These are phyloP conservation scores for Clarireedia homoeocarpa DNA, from an alignment of 2,329 filamentous ascomycete species.

Conservation along the genomic window DNA sequence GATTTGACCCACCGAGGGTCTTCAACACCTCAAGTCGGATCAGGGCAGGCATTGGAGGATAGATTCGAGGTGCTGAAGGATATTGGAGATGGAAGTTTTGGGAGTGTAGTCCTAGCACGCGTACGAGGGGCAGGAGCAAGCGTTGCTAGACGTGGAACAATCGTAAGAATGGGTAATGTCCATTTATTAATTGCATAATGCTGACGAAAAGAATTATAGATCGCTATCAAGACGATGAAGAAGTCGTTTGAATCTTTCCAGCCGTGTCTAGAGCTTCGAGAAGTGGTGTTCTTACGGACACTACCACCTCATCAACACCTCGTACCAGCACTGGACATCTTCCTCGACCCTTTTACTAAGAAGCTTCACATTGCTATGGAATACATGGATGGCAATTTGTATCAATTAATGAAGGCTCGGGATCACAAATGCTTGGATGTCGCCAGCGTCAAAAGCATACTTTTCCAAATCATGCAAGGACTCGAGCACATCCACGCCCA, in stretches of 20 bases:
- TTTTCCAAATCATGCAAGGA: constrained; percentile 94
- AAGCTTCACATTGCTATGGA: constrained; percentile 99
- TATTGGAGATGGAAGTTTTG: constrained; percentile 97
- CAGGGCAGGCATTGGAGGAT: constrained; percentile 67
- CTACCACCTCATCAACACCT: constrained; percentile 83
- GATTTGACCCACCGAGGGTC: constrained; percentile 65
- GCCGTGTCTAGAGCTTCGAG: constrained; percentile 85
- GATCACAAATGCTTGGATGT: constrained; percentile 92
- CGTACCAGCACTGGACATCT: constrained; percentile 96
- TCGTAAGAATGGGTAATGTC: constrained; percentile 54
- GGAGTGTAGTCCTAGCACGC: constrained; percentile 85
- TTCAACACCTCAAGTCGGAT: constrained; percentile 37
- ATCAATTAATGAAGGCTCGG: constrained; percentile 96
- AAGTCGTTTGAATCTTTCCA: constrained; percentile 93
- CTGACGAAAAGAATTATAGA: constrained; percentile 42
- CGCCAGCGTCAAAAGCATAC: constrained; percentile 89
- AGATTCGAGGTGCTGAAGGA: constrained; percentile 96
- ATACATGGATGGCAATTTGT: constrained; percentile 98
- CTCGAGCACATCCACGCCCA: constrained; percentile 96
- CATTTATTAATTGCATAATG: constrained; percentile 3
- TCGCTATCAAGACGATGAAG: constrained; percentile 99
- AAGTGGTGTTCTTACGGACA: constrained; percentile 92
- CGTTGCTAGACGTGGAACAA: constrained; percentile 80
- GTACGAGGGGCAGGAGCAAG: constrained; percentile 85
- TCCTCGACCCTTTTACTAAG: constrained; percentile 90